Evolutionary conservation across 2,329 filamentous ascomycete genomes (phyloP), one percentile per base, ranked within the genome.

Genomic region (Byssochlamys sp.): DNA sequence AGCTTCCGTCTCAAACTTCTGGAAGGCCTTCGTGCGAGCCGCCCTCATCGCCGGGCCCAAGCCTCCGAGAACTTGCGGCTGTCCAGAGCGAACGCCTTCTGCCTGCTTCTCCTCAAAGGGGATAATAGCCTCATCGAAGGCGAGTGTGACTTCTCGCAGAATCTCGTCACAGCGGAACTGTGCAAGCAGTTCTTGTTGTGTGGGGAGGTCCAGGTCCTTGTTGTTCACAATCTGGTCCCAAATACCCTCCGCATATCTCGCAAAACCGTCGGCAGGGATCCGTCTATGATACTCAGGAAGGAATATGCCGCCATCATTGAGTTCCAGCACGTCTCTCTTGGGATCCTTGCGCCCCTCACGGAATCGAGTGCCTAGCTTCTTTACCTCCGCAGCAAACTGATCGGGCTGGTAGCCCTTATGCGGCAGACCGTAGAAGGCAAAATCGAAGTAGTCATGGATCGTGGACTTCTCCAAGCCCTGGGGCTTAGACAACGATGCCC

Each of bases 211-310:
- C 56, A 99, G 80, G 69, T 99, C 94, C 75, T 99, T 99, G 81
- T 99, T 99, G 78, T 92, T 89, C 66, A 96, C 91, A 69, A 99
- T 99, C 75, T 97, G 92, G 67, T 97, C 91, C 94, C 94, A 99
- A 51, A 99, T 85, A 48, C 91, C 90, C 70, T 94, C 86, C 0
- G 94, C 91, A 67, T 99, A 99, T 59, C 91, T 81, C 0, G 92
- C 89, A 70, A 97, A 94, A n/a, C 94, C 94, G 72, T 99, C 94
- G 9, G 94, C 94, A 10, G 94, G 94, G 62, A 99, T 99, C 58
- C 94, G 83, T 60, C 94, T 84, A 75, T 99, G 94, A 71, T 99
- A 99, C 67, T 96, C 91, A 25, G 94, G 87, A 50, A 97, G 77
- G 70, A 99, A 94, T 3, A 99, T 83, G 3, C 89, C 89, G 12